phyloP scores from a whole-genome alignment of 257 asterid genomes.

The Salvia rosmarinus region DNA sequence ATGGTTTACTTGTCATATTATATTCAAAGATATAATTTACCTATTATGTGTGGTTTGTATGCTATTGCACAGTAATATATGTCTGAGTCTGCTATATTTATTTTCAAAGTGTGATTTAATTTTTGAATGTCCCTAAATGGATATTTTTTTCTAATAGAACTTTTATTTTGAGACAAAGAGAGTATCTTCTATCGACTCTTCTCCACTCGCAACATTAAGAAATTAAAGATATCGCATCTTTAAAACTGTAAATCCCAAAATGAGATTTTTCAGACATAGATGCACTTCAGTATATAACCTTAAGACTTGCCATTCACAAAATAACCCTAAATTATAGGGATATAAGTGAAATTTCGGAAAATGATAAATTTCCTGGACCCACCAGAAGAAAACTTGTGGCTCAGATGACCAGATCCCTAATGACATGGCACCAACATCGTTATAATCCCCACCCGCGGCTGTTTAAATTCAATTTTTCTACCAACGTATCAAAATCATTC shows the following conservation, averaged over 20 bases:
- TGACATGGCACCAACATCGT: slow-evolving; percentile 69
- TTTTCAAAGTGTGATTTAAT: no score
- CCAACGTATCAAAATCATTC: slow-evolving; percentile 53
- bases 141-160: no score
- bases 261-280: neutral
- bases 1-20: no score
- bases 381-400: slow-evolving; percentile 70
- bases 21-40: no score
- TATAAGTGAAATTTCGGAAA: neutral
- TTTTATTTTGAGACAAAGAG: no score
- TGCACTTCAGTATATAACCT: neutral
- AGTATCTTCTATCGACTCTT: neutral
- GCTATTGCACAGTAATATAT: no score
- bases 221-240: neutral
- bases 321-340: neutral
- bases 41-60: no score
- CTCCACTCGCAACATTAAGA: neutral
- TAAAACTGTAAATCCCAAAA: neutral
- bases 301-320: neutral
- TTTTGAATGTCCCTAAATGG: no score
- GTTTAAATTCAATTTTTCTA: slow-evolving; percentile 29
- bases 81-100: no score
- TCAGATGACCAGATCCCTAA: slow-evolving; percentile 44
- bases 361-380: slow-evolving; percentile 36
- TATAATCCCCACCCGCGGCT: slow-evolving; percentile 27